phyloP scores from a whole-genome alignment of 495 filamentous ascomycete species.

The Penicillium paradoxum region DNA sequence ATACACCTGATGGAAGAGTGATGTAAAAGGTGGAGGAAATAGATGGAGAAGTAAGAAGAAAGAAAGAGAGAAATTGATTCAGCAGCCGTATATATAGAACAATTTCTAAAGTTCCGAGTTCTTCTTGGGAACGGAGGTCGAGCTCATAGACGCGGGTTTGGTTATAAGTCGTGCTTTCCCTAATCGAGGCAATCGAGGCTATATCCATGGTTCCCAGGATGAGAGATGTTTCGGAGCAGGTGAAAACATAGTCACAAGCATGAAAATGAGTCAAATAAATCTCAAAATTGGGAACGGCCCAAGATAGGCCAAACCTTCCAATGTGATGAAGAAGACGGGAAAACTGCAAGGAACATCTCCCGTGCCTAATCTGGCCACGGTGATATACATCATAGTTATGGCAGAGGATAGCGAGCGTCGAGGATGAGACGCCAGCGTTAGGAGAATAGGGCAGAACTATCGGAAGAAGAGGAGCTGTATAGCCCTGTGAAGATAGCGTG shows the following conservation, averaged over 20 bases:
- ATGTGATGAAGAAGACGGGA: too few species aligned
- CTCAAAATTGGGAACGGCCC: neutral
- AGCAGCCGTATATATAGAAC: neutral
- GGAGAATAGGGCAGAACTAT: neutral
- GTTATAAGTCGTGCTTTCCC: neutral
- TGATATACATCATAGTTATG: neutral
- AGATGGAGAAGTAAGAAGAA: slow-evolving; percentile 1
- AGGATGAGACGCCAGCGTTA: neutral
- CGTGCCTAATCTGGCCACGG: neutral
- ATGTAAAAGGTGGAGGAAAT: neutral
- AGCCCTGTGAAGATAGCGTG: too few species aligned
- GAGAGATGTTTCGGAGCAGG: neutral
- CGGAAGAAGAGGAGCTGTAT: neutral
- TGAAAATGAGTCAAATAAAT: neutral
- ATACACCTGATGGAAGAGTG: neutral
- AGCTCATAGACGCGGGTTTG: neutral
- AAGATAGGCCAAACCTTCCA: neutral
- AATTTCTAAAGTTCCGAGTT: neutral
- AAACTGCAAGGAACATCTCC: too few species aligned
- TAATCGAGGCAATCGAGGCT: neutral
- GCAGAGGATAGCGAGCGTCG: neutral
- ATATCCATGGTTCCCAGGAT: neutral
- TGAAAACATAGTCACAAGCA: too few species aligned
- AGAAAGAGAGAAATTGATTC: neutral
- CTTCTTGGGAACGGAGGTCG: neutral